Base-by-base conservation (phyloP, 495 filamentous ascomycete genomes). In the Collariella sp. region DNA sequence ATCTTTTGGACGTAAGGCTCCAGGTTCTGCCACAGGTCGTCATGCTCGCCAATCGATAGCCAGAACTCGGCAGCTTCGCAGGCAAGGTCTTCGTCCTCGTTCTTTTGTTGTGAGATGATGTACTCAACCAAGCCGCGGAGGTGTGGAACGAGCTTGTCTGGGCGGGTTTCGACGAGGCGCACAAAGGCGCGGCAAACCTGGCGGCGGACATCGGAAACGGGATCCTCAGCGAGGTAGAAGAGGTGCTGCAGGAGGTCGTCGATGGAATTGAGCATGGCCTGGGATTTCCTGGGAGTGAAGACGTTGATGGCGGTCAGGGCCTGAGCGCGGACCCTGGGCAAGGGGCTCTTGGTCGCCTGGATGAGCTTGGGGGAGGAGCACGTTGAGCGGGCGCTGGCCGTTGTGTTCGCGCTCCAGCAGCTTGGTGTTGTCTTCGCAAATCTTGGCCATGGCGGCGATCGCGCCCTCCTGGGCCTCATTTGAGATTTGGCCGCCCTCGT, bases 51-150 rank as follows among this genome's bases (percentile, higher is more conserved):
- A 29, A 95, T 83, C 46, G 87, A 86, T 45, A 99, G 81, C 89
- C 91, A 99, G 65, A 99, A 99, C 69, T 97, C 93, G 7, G 94
- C 91, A 15, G 93, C 93, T 67, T 97, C 93, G 34, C 93, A 82
- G 39, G 91, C 89, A 45, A 97, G 78, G 46, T 97, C 93, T 46
- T 89, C 87, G 59, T 96, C 91, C 29, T 93, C 87, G 54, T 83
- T 88, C 60, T 83, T 79, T 67, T 98, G 93, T 67, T 97, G 91
- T 23, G 82, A 72, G 55, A 96, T 77, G 70, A 95, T 95, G 67
- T 95, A 99, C 65, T 90, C 86, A 26, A 97, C 91, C 50, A 99
- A 76, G 1, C 88, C 93, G 51, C 77, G 76, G 72, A 99, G 84
- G 64, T 97, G 86, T 19, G 93, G 93, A 26, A 86, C 75, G 50